Percentiles rank a stretch among this genome's conserved stretches.
Evolutionary conservation across 306 rosid species (phyloP).

Genomic region (Amphicarpaea edgeworthii): DNA sequence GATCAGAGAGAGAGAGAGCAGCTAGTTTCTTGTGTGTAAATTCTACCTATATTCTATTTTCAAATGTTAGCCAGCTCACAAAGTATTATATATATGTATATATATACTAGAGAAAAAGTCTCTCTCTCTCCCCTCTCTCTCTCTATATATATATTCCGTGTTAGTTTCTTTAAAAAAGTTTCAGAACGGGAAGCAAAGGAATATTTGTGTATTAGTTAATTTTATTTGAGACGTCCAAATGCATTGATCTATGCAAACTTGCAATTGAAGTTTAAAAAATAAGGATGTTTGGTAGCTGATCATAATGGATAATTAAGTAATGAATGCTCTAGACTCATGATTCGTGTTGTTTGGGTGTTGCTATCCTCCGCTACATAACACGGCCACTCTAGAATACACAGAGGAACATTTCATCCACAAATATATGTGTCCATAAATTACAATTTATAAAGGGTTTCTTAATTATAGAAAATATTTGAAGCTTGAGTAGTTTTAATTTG

Average conservation of each 20-base stretch:
- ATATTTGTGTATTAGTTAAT: not conserved
- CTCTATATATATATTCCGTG: not conserved
- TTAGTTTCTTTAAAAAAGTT: not conserved
- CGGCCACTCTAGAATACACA: too few species aligned
- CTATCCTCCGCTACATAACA: too few species aligned
- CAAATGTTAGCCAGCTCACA: not conserved
- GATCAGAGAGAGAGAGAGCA: not conserved
- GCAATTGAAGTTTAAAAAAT: conserved; percentile 1
- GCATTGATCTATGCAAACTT: conserved; percentile 19
- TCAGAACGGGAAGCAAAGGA: not conserved
- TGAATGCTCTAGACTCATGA: too few species aligned
- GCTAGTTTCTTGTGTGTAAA: not conserved
- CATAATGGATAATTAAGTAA: not conserved
- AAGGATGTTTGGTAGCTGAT: not conserved
- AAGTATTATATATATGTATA: too few species aligned
- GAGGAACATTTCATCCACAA: too few species aligned
- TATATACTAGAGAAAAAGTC: not conserved
- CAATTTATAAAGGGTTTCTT: not conserved
- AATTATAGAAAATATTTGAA: not conserved
- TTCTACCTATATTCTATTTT: not conserved
- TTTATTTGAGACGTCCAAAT: conserved; percentile 46
- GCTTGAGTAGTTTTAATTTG: not conserved
- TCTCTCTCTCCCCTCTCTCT: too few species aligned
- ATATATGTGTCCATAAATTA: too few species aligned
- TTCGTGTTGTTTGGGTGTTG: too few species aligned